phyloP scores from a whole-genome alignment of 208 protist genomes.

The Trypanosoma avium region DNA sequence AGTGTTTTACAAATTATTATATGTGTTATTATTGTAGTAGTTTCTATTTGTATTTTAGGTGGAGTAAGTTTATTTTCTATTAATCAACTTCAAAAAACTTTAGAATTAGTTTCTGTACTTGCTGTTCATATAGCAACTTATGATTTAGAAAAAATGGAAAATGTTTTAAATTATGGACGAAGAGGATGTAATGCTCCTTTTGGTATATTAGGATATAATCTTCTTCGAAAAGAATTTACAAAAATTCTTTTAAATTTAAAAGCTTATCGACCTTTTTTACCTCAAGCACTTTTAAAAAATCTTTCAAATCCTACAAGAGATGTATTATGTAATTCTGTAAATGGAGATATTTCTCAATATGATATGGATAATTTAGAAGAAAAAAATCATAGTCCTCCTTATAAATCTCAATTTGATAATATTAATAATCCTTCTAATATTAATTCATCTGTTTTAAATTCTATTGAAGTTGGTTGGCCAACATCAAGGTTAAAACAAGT shows the following conservation, averaged over 20 bases:
- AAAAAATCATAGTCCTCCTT: too few relatives aligned
- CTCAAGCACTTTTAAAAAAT: constrained; percentile 44
- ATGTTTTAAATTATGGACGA: constrained; percentile 31
- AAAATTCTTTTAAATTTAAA: constrained; percentile 53
- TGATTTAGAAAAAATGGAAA: constrained; percentile 52
- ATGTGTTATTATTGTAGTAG: constrained; percentile 50
- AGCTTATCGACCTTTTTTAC: constrained; percentile 55
- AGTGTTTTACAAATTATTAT: constrained; percentile 47
- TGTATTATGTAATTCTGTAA: not conserved
- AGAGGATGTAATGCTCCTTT: constrained; percentile 1
- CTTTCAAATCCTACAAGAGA: not conserved
- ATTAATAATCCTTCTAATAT: too few relatives aligned
- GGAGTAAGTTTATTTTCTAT: constrained; percentile 36
- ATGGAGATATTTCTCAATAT: not conserved
- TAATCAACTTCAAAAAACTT: constrained; percentile 42
- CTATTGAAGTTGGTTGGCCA: not conserved
- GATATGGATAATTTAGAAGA: too few relatives aligned
- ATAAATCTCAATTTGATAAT: too few relatives aligned
- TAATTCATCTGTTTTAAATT: not conserved
- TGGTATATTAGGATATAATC: constrained; percentile 14
- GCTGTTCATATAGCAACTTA: constrained; percentile 54
- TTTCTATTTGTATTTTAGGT: constrained; percentile 50
- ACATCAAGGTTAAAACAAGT: constrained; percentile 19
- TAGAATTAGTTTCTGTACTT: constrained; percentile 52
- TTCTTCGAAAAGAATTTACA: constrained; percentile 46